Evolutionary conservation across 2,329 filamentous ascomycete genomes (phyloP), one percentile per base, ranked within the genome.

Genomic region (Aotearoamyces nothofagi): DNA sequence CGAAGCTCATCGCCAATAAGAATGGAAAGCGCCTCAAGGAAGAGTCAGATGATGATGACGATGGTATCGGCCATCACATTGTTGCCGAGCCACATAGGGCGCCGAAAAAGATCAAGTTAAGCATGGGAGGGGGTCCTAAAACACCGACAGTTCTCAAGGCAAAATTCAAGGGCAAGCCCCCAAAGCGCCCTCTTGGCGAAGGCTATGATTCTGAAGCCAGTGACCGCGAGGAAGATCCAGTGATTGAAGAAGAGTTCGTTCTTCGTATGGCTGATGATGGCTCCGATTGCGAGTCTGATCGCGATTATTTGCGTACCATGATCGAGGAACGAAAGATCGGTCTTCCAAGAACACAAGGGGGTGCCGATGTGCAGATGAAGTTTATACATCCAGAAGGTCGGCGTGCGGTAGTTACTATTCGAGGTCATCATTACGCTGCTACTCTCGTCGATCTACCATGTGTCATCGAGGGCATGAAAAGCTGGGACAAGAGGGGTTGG

Each of bases 131-230:
- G 39, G 20, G 32, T 36, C 39, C 48, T 31, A 44, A 37, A 30
- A 49, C 42, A 17, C 54, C 55, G 35, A 59, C 50, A 17, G 57
- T 33, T 27, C 43, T 75, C 32, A 67, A 68, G 30, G 56, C 81
- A 33, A 77, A 73, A 44, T 60, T 70, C 27, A 71, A 75, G 41
- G 77, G 76, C n/a, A 67, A 72, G 37, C 63, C 69, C 2, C 77
- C 80, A 5, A 60, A 67, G 17, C 69, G 81, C 38, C 73, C 74
- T 4, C 68, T 71, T 1, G 90, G 90, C 29, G 83, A 92, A 32
- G 90, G 87, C 5, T 98, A 96, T 54, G 90, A 98, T 50, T 94
- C 86, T 3, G 90, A 96, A 53, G 83, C 86, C 9, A 90, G 84
- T 31, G 90, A 96, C 47, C 72, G 77, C 9, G 90, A 98, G 52